Base-by-base conservation (phyloP, 2,329 filamentous ascomycete genomes). In the Colletotrichum spinosum region DNA sequence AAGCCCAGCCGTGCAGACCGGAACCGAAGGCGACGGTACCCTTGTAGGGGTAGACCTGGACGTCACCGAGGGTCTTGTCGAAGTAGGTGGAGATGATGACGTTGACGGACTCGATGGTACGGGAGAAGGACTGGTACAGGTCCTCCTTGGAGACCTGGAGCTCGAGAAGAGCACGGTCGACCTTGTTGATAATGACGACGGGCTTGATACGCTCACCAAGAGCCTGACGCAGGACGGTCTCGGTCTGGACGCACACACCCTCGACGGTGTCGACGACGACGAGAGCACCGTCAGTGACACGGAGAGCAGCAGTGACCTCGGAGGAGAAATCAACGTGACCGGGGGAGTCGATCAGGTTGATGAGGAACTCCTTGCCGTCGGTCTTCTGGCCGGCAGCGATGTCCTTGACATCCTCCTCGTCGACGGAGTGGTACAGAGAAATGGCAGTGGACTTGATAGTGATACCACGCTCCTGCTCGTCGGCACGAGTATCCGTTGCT, bases 321-420 rank as follows among this genome's bases (percentile, higher is more conserved):
- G 96, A 99, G 46, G 96, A 99, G 91, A 99, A 99, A 86, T 99
- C 96, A 86, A 99, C 96, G 95, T 99, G 96, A 89, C 96, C 96
- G 70, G 96, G 96, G 67, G 96, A 99, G 85, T 99, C 96, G 82
- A 99, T 99, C 84, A 99, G 89, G 91, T 99, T 99, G 91, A 99
- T 97, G 88, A 99, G 88, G 92, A 99, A 99, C 81, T 97, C 93
- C 82, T 91, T 92, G 83, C 96, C 96, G 70, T 94, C 88, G 73
- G 93, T 92, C 85, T 93, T 91, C 84, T 94, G 88, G 81, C 90
- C 89, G 73, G 25, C 25, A 25, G 92, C 91, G 74, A 98, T 94
- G 79, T 99, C 96, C 90, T 97, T 97, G 72, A 97, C 79, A 79
- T 98, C 96, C 66, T 97, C 95, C 53, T 87, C 84, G 73, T 92